phyloP scores from a whole-genome alignment of 1,284 basidiomycete species.

The Sporisorium scitamineum region DNA sequence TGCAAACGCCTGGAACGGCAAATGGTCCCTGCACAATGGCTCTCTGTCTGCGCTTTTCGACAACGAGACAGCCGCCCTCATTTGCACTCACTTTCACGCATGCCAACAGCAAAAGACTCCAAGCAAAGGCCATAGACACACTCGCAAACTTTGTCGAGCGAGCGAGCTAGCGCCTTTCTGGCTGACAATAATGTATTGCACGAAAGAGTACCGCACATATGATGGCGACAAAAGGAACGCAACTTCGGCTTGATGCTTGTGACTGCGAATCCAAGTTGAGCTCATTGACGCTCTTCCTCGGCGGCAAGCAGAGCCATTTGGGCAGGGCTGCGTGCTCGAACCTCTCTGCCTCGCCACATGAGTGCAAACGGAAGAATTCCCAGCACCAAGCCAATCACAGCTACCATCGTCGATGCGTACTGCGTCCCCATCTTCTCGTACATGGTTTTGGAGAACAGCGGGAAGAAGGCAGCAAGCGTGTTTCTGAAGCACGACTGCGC shows the following conservation, averaged over 20 bases:
- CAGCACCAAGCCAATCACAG: constrained; percentile 45
- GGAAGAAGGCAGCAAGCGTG: constrained; percentile 35
- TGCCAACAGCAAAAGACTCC: too few species aligned
- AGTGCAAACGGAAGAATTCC: constrained; percentile 60
- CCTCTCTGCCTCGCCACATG: constrained; percentile 45
- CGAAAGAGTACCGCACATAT: too few species aligned
- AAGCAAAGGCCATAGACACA: too few species aligned
- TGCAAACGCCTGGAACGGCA: too few species aligned
- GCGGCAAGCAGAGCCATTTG: constrained; percentile 33
- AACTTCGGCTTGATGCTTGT: background rate
- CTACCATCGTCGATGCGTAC: constrained; percentile 58
- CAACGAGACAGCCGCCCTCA: background rate
- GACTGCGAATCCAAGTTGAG: background rate
- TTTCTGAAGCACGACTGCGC: constrained; percentile 51
- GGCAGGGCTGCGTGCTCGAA: constrained; percentile 39
- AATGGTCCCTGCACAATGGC: background rate
- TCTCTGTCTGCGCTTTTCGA: background rate
- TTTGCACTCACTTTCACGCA: too few species aligned
- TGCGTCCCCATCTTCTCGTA: constrained; percentile 52
- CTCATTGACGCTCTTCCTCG: constrained; percentile 1
- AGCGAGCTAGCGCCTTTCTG: too few species aligned
- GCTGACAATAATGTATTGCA: too few species aligned
- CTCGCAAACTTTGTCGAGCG: too few species aligned
- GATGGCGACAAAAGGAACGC: too few species aligned
- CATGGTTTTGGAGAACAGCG: constrained; percentile 40